A percentile compares a stretch with the other conserved stretches of the same genome.
Conservation (phyloP, 2,329 filamentous ascomycete genomes). For the Ceratocystis cubensis region DNA sequence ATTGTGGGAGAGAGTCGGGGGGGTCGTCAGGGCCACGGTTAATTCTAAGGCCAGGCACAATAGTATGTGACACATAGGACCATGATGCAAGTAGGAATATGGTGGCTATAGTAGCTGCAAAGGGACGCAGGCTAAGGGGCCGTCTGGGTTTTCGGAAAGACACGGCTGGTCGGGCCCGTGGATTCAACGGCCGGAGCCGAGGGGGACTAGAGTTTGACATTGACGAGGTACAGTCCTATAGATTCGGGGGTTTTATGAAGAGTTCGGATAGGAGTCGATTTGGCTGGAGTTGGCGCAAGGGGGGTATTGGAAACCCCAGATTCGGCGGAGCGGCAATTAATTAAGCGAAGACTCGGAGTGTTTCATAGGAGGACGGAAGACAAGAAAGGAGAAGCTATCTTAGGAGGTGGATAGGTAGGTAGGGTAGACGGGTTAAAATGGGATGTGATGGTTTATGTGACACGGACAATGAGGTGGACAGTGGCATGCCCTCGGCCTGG, state of each 20-base stretch:
- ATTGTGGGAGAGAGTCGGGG: not conserved
- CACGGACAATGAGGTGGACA: no score
- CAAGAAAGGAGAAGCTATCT: not conserved
- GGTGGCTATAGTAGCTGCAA: conserved; percentile 12
- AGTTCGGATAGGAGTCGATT: not conserved
- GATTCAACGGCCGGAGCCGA: not conserved
- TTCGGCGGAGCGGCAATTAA: not conserved
- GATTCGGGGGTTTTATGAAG: not conserved
- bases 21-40: not conserved
- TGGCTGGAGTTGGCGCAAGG: not conserved
- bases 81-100: conserved; percentile 11
- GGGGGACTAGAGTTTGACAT: not conserved
- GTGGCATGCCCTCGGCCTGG: not conserved
- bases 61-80: conserved; percentile 8
- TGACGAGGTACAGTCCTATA: not conserved
- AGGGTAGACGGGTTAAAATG: not conserved
- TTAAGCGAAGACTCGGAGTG: not conserved
- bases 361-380: not conserved
- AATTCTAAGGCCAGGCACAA: not conserved
- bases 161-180: not conserved
- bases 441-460: no score
- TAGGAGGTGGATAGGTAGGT: not conserved
- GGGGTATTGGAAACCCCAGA: not conserved
- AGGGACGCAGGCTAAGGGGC: conserved; percentile 9
- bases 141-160: not conserved